These are phyloP conservation scores for Uncinocarpus reesii DNA, from an alignment of 2,329 filamentous ascomycete genomes.

Conservation along the genomic window DNA sequence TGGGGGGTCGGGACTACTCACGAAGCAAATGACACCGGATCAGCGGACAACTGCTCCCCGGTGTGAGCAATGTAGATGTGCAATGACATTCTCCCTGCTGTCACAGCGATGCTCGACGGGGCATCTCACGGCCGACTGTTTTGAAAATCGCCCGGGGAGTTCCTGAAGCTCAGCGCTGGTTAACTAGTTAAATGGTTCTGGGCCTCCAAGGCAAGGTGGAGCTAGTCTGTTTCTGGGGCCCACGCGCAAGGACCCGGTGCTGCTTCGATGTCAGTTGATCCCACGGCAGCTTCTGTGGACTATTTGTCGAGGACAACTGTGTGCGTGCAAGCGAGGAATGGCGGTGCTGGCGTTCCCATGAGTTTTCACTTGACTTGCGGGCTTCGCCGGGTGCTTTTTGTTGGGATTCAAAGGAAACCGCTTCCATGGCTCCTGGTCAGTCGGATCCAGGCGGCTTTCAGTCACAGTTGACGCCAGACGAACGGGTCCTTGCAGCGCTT, in stretches of 20 bases:
- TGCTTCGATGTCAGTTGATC: constrained; percentile 1
- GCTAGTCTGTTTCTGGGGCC: constrained; percentile 9
- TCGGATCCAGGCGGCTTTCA: constrained; percentile 20
- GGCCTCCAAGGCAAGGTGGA: constrained; percentile 2
- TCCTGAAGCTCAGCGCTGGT: constrained; percentile 2
- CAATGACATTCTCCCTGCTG: constrained; percentile 60
- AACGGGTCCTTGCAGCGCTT: constrained; percentile 32
- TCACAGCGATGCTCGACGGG: not conserved
- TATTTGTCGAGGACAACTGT: not conserved
- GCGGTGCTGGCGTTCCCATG: not conserved
- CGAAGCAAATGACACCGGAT: constrained; percentile 65
- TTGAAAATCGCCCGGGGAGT: constrained; percentile 4
- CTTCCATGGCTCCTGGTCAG: constrained; percentile 28
- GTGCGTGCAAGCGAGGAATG: not conserved
- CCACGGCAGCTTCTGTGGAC: not conserved
- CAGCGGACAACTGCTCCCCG: constrained; percentile 72
- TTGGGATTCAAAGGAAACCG: not conserved
- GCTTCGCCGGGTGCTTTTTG: constrained; percentile 9
- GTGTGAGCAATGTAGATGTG: constrained; percentile 87
- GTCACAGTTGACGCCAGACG: constrained; percentile 26
- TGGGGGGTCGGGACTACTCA: constrained; percentile 37
- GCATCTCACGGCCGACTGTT: constrained; percentile 16
- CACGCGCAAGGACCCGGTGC: not conserved
- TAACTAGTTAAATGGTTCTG: too few species aligned
- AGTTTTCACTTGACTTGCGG: not conserved